Evolutionary conservation across 345 rosid species (phyloP).

Genomic region (Aquilaria yunnanensis): DNA sequence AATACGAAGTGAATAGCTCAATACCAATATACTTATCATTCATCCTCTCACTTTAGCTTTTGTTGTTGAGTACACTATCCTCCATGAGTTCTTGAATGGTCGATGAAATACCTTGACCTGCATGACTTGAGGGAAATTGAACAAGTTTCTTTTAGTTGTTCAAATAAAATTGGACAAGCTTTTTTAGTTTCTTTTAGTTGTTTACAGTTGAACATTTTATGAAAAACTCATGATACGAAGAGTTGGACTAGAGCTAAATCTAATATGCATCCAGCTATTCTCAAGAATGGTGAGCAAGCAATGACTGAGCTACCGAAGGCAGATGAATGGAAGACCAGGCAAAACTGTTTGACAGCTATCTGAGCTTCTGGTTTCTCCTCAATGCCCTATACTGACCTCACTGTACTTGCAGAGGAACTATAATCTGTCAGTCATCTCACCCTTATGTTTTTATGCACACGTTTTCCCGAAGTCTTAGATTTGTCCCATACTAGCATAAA

Average conservation of each 20-base stretch:
- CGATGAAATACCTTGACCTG: slow-evolving; percentile 11
- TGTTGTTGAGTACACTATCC: slow-evolving; percentile 5
- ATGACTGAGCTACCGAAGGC: background rate
- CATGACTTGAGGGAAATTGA: slow-evolving; percentile 10
- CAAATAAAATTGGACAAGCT: no score
- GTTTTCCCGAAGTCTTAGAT: slow-evolving; percentile 15
- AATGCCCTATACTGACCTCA: background rate
- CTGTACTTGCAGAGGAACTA: slow-evolving; percentile 16
- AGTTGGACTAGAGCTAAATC: no score
- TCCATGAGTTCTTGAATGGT: background rate
- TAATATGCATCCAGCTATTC: no score
- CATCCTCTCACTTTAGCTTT: slow-evolving; percentile 14
- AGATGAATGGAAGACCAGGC: slow-evolving; percentile 1
- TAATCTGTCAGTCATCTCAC: slow-evolving; percentile 14
- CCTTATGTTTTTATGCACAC: slow-evolving; percentile 14
- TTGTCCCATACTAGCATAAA: slow-evolving; percentile 25
- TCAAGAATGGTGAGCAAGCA: no score
- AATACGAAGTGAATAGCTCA: background rate
- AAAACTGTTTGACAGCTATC: background rate
- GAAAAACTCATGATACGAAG: no score
- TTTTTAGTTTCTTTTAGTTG: no score
- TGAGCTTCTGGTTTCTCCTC: slow-evolving; percentile 11
- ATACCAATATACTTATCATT: background rate
- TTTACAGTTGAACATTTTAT: no score
- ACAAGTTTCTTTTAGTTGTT: slow-evolving; percentile 1